Evolutionary conservation across 2,329 filamentous ascomycete species (phyloP), one percentile per base, ranked within the genome.

Genomic region (Chaetomium globosum): DNA sequence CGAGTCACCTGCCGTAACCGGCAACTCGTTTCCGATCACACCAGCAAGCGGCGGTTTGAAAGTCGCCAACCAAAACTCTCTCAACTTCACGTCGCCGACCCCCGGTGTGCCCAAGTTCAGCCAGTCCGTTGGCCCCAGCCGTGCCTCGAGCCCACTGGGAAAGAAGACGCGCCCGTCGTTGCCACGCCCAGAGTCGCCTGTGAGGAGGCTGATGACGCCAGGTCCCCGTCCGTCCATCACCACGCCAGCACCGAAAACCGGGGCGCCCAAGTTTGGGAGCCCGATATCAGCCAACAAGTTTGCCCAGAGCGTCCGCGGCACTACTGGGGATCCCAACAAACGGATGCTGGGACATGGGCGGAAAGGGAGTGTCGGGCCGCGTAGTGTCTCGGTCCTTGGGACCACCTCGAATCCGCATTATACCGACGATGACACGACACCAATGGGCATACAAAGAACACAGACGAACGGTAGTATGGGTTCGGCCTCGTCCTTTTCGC

Each of bases 121-220:
- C 75, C 91, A 96, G 77, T 96, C 93, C 0, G 82, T 96, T 53
- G 93, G 93, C 0, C 90, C 91, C 7, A 86, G 87, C 49, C 85
- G 89, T 74, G 87, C 89, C 31, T 76, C 87, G 28, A 94, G 90
- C 73, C 91, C 93, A 2, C 81, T 85, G 56, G 85, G 88, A 71
- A 93, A 91, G 75, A 87, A 85, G 71, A 71, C 87, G 53, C 87
- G 93, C 65, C 87, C 89, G 9, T 96, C 93, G 1, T 81, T 97
- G n/a, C 87, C 91, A 60, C 89, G 93, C 33, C 91, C 95, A 5
- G 93, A 97, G 69, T 97, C 94, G 2, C 95, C 94, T 3, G 82
- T 91, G 43, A 87, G 90, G 70, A 89, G 86, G 71, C 78, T 87
- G 55, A 85, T 87, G 76, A 89, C 83, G 10, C 87, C 85, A 30